Evolutionary conservation across 75 land plant species (phyloP).

Genomic region (Cunninghamia lanceolata): DNA sequence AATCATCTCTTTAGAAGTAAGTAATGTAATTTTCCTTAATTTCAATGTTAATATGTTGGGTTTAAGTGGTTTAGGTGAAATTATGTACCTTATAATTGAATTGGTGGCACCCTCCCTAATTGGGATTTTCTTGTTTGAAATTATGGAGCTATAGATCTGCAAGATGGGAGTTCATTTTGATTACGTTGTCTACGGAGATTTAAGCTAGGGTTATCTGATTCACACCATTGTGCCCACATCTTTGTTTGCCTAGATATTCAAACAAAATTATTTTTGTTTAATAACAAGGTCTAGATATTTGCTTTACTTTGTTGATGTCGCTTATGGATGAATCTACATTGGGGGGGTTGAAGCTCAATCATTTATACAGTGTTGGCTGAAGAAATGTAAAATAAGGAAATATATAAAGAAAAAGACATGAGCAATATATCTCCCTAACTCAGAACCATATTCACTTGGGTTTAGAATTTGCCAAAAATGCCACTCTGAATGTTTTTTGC

Average conservation of each 20-base stretch:
- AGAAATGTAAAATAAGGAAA: not conserved
- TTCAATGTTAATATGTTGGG: not conserved
- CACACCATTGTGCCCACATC: not conserved
- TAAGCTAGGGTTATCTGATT: not conserved
- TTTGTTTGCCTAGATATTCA: not conserved
- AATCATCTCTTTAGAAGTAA: slow-evolving; percentile 79
- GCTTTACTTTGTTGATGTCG: not conserved
- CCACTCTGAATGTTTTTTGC: not conserved
- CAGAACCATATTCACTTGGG: not conserved
- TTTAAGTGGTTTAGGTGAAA: not conserved
- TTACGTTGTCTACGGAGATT: not conserved
- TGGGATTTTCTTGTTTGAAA: not conserved
- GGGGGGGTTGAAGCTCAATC: not conserved
- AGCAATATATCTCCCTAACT: not conserved
- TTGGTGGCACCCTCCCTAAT: not conserved
- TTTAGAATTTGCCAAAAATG: too few species aligned
- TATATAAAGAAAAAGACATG: too few species aligned
- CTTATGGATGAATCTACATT: not conserved
- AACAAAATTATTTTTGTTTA: not conserved
- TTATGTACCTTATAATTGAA: not conserved
- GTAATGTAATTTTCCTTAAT: slow-evolving; percentile 10
- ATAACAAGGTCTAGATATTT: not conserved
- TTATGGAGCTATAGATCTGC: not conserved
- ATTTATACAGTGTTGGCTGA: not conserved
- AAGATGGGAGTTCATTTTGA: not conserved